phyloP scores from a whole-genome alignment of 805 yeast species.

The Starmerella sirachaensis region DNA sequence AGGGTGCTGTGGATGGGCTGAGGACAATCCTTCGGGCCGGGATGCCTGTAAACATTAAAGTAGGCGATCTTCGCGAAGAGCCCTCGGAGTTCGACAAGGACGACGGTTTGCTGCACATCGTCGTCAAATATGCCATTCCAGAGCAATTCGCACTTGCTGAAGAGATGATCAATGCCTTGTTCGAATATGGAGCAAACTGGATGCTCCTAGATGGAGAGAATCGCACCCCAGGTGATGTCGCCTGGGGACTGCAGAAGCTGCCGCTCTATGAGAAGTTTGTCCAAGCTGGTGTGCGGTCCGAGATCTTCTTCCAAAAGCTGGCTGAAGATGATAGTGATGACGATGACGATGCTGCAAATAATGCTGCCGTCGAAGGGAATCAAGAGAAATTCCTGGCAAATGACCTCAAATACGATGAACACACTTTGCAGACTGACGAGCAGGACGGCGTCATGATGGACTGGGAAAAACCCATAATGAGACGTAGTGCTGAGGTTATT shows the following conservation, averaged over 20 bases:
- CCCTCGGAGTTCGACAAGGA: constrained; percentile 16
- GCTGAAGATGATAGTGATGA: constrained; percentile 19
- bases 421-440: constrained; percentile 57
- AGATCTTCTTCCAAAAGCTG: constrained; percentile 62
- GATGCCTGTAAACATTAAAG: constrained; percentile 23
- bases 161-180: constrained; percentile 48
- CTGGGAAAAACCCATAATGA: constrained; percentile 83
- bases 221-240: constrained; percentile 77
- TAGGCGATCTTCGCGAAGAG: constrained; percentile 20
- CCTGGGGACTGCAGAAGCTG: constrained; percentile 37
- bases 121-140: constrained; percentile 15
- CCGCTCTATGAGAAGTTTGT: constrained; percentile 40
- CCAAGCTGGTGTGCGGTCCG: constrained; percentile 85
- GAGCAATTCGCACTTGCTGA: constrained; percentile 16
- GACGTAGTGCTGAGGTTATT: constrained; percentile 63
- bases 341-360: constrained; percentile 12
- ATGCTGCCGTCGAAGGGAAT: constrained; percentile 26
- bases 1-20: constrained; percentile 20
- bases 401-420: constrained; percentile 47
- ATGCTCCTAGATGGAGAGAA: constrained; percentile 56
- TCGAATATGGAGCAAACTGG: constrained; percentile 91
- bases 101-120: constrained; percentile 20
- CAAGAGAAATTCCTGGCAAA: constrained; percentile 55
- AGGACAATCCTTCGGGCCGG: constrained; percentile 19
- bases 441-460: constrained; percentile 96